Evolutionary conservation across 2,329 filamentous ascomycete species (phyloP).

Genomic region (Verticillium nubilum): DNA sequence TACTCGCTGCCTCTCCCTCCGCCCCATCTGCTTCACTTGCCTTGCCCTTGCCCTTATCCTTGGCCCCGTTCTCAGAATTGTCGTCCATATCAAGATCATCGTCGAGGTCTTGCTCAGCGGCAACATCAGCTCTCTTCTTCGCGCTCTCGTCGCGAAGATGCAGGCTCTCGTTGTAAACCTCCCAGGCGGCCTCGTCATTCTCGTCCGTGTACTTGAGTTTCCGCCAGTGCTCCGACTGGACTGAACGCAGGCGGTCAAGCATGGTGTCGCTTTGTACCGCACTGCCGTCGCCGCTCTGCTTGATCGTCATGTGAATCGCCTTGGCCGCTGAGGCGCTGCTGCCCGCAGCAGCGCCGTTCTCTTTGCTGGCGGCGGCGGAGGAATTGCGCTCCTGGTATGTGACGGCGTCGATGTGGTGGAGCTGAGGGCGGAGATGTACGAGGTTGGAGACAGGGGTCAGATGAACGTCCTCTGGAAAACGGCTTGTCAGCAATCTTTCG

Average conservation of each 20-base stretch:
- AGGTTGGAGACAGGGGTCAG: constrained; percentile 78
- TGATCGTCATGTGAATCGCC: constrained; percentile 82
- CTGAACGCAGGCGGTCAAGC: constrained; percentile 66
- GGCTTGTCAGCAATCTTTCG: background rate
- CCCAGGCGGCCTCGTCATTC: constrained; percentile 70
- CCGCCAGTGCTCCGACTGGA: constrained; percentile 80
- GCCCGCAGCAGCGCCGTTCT: constrained; percentile 25
- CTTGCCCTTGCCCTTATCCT: constrained; percentile 15
- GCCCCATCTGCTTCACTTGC: constrained; percentile 15
- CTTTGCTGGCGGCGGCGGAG: constrained; percentile 30
- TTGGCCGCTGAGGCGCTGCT: constrained; percentile 44
- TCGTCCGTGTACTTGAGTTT: constrained; percentile 77
- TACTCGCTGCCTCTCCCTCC: constrained; percentile 1
- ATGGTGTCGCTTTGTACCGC: constrained; percentile 64
- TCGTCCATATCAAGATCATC: constrained; percentile 9
- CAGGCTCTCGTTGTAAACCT: constrained; percentile 68
- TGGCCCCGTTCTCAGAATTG: background rate
- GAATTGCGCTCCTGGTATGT: constrained; percentile 62
- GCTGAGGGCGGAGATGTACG: constrained; percentile 84
- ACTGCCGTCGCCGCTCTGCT: constrained; percentile 65
- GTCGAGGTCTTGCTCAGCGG: constrained; percentile 10
- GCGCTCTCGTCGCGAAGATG: constrained; percentile 36
- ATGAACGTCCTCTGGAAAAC: constrained; percentile 66
- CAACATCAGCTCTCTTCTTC: constrained; percentile 5
- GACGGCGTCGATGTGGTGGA: constrained; percentile 85